Evolutionary conservation across 176 grass and related monocot species (phyloP).

Genomic region (Tillandsia leiboldiana): DNA sequence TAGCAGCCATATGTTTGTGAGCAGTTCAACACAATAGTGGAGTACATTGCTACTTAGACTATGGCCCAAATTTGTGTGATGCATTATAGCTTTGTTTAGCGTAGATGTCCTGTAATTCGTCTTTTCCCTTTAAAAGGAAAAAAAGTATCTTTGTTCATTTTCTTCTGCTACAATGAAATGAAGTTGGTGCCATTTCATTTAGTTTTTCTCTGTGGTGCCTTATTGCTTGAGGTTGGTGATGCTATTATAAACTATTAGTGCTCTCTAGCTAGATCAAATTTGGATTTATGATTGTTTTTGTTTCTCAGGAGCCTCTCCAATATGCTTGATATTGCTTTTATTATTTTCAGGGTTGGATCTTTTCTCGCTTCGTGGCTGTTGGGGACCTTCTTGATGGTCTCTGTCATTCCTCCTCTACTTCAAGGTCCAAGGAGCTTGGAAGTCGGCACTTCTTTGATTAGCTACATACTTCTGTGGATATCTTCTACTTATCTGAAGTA

Average conservation of each 20-base stretch:
- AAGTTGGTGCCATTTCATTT: too few relatives aligned
- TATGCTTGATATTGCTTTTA: constrained; percentile 17
- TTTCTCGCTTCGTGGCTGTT: constrained; percentile 88
- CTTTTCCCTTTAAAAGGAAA: too few relatives aligned
- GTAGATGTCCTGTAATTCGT: too few relatives aligned
- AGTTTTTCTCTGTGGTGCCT: background rate
- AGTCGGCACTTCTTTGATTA: constrained; percentile 71
- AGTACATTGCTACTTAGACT: too few relatives aligned
- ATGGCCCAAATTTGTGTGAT: too few relatives aligned
- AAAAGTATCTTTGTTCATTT: too few relatives aligned
- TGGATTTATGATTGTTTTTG: background rate
- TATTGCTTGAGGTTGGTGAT: background rate
- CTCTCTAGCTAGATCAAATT: constrained; percentile 3
- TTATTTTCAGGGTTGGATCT: constrained; percentile 49
- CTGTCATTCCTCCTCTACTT: constrained; percentile 69
- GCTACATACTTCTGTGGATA: constrained; percentile 78
- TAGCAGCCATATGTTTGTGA: too few relatives aligned
- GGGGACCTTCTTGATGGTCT: constrained; percentile 92
- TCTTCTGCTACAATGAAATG: too few relatives aligned
- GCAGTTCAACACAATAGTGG: too few relatives aligned
- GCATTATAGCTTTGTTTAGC: too few relatives aligned
- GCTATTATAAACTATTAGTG: background rate
- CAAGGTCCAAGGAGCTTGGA: constrained; percentile 74
- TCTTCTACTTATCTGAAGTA: constrained; percentile 84
- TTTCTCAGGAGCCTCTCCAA: constrained; percentile 1